Evolutionary conservation across 371 early-diverging fungal species (phyloP).

Genomic region (Chytridium lagenaria): DNA sequence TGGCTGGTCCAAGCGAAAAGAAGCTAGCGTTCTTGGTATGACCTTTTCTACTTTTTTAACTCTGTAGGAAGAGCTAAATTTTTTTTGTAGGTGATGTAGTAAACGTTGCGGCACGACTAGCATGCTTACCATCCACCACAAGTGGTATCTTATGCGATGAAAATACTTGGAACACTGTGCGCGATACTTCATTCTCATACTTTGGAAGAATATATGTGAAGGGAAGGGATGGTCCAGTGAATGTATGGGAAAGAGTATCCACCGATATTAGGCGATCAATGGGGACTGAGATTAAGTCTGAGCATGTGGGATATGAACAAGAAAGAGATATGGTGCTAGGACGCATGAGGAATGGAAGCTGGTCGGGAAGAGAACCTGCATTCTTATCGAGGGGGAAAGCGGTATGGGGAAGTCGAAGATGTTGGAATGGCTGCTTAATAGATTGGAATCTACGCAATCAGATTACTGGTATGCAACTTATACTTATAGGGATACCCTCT

Average conservation of each 20-base stretch:
- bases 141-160: constrained; percentile 12
- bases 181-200: background rate
- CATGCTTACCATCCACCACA: background rate
- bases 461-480: background rate
- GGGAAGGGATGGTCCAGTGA: constrained; percentile 4
- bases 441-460: background rate
- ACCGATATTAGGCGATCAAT: background rate
- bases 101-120: constrained; percentile 1
- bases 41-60: background rate
- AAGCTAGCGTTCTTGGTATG: constrained; percentile 2
- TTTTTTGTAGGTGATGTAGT: background rate
- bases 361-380: background rate
- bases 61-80: background rate
- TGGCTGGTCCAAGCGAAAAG: constrained; percentile 1
- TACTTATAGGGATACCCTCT: background rate
- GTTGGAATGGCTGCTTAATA: background rate
- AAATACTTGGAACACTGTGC: background rate
- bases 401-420: constrained; percentile 13
- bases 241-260: background rate
- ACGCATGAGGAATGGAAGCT: background rate
- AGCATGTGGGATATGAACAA: background rate
- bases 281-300: background rate
- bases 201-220: background rate
- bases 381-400: background rate
- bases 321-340: background rate